Percentiles rank a stretch among this genome's conserved stretches.
Conservation (phyloP, 345 rosid genomes). For the Corymbia maculata region DNA sequence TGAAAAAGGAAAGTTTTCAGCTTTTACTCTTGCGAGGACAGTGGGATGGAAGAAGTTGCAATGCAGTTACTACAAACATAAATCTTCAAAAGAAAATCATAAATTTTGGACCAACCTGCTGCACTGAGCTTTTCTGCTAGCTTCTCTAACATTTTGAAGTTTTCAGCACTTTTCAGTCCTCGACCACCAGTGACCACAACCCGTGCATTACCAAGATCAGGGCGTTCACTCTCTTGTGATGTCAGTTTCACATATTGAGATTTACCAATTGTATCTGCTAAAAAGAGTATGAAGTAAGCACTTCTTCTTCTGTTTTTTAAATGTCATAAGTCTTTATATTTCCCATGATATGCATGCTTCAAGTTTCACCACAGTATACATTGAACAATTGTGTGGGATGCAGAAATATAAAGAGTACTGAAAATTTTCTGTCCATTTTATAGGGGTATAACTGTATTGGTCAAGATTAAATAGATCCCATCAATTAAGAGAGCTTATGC, state of each 20-base stretch:
- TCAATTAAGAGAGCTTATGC: not conserved
- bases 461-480: not conserved
- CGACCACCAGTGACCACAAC: constrained; percentile 92
- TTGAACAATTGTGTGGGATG: not conserved
- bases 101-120: constrained; percentile 43
- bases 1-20: not conserved
- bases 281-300: not conserved
- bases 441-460: not conserved
- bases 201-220: constrained; percentile 92
- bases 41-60: not conserved
- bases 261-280: constrained; percentile 51
- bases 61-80: not conserved
- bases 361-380: not conserved
- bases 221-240: constrained; percentile 79
- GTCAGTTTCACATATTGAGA: constrained; percentile 62
- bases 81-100: not conserved
- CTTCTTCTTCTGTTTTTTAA: not conserved
- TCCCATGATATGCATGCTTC: not conserved
- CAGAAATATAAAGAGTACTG: not conserved
- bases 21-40: not conserved
- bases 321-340: not conserved
- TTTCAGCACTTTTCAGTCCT: constrained; percentile 81
- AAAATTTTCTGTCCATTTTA: not conserved
- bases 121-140: constrained; percentile 97
- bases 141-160: constrained; percentile 89